Base-by-base conservation (phyloP, 495 filamentous ascomycete species). In the Podospora conica region DNA sequence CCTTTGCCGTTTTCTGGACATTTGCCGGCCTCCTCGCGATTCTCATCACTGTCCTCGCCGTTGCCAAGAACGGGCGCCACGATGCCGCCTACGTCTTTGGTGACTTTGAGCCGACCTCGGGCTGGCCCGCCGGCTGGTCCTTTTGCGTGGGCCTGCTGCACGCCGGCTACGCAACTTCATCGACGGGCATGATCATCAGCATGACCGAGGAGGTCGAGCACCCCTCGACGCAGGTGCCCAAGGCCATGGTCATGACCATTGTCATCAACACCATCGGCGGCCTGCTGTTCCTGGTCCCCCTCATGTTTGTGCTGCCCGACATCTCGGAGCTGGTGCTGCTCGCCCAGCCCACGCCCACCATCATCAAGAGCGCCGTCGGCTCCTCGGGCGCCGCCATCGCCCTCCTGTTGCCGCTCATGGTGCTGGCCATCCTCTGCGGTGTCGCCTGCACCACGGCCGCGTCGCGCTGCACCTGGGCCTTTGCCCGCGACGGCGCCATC, bases 371-470 rank as follows among this genome's bases (percentile, higher is more conserved):
- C 0, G 81, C 80, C 10, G 76, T 82, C 2, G 81, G 82, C 6
- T 76, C 74, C 55, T 74, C 77, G 0, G 80, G 76, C 27, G 83
- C 76, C 25, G 79, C 81, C 9, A 78, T 85, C 57, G 81, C 64
- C 18, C 69, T 85, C 18, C 72, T 82, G 10, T 70, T 84, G 20
- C 80, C 81, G 29, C 69, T 85, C 62, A 76, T 85, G 68, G 79
- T 82, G 53, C 67, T 82, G 31, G 78, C 75, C 24, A 65, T 89
- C 66, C 85, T 88, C 68, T 87, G 86, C 70, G 85, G 84, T 11
- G 85, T 84, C 23, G 86, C 84, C 53, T 86, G 86, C 69, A 87
- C 84, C 8, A 84, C 84, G 5, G 86, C 85, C 20, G 78, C 85
- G 3, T 86, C 84, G 1, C 83, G 86, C 22, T 78, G 81, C 60